Evolutionary conservation across 2,329 filamentous ascomycete genomes (phyloP).

Genomic region (Epichloe hybrida): DNA sequence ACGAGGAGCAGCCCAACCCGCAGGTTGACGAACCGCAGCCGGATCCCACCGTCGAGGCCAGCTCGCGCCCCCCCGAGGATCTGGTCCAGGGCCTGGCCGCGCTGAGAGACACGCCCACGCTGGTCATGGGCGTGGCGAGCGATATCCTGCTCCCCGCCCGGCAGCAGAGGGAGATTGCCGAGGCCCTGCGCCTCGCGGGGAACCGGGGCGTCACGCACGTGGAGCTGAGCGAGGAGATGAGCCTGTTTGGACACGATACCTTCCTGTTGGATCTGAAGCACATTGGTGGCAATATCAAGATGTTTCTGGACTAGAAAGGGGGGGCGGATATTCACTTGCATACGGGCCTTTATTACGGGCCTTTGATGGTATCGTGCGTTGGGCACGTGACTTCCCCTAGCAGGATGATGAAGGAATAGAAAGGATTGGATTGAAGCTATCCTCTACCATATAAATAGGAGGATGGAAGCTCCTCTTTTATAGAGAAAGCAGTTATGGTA

Average conservation of each 20-base stretch:
- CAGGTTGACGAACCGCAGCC: slow-evolving; percentile 19
- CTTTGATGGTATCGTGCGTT: no score
- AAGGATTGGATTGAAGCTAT: no score
- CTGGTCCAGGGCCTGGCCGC: slow-evolving; percentile 61
- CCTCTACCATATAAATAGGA: no score
- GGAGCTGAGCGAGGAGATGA: slow-evolving; percentile 87
- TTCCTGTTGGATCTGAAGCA: slow-evolving; percentile 88
- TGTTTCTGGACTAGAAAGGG: slow-evolving; percentile 43
- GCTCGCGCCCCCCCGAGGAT: slow-evolving; percentile 54
- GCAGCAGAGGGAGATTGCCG: slow-evolving; percentile 91
- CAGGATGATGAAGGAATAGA: no score
- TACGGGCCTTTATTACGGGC: no score
- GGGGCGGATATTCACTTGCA: no score
- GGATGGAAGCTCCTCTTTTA: no score
- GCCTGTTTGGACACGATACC: slow-evolving; percentile 91
- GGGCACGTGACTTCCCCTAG: no score
- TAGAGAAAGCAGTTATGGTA: no score
- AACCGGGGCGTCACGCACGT: slow-evolving; percentile 75
- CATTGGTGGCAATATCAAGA: slow-evolving; percentile 70
- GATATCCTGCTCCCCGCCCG: slow-evolving; percentile 96
- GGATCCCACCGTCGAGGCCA: slow-evolving; percentile 7
- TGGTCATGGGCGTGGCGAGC: slow-evolving; percentile 88
- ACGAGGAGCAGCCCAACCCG: slow-evolving; percentile 61
- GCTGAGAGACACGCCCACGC: slow-evolving; percentile 62
- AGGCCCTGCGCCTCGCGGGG: slow-evolving; percentile 62